Base-by-base conservation (phyloP, 192 early-diverging fungal species). In the Linnemannia elongata region DNA sequence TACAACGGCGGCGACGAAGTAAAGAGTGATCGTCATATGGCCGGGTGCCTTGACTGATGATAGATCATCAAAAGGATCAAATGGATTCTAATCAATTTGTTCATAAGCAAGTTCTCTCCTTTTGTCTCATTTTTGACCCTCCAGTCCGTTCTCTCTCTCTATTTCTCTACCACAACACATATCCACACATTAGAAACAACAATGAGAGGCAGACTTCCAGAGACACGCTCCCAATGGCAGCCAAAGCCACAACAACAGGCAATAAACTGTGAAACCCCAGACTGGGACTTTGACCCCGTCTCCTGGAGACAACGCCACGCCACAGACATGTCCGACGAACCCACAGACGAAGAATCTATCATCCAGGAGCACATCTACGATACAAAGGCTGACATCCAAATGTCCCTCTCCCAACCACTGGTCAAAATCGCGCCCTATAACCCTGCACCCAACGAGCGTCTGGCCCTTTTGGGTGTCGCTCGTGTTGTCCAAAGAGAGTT, bases 201-300 rank as follows among this genome's bases (percentile, higher is more conserved):
- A 6, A 82, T 82, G 81, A 75, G 81, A 3, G 81, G 81, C 0
- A 66, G 81, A 55, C 75, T 82, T 5, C 81, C 81, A 44, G 75
- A 69, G 10, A 45, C 35, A 38, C n/a, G 1, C 2, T 10, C 47
- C 10, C 30, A 9, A 1, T 17, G 41, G n/a, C 52, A 41, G 7
- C 72, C 39, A 45, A 38, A 24, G 17, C 13, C 70, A 41, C 22
- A 42, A 45, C 55, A 24, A 68, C 45, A 18, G 2, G 15, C 10
- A 2, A 6, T 27, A 57, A 54, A 3, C 35, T 22, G 17, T 69
- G 6, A 38, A 10, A 70, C 2, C 18, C 41, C 36, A n/a, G 41
- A 24, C 15, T 68, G 24, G 41, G 41, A 3, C 47, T 68, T 69
- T 63, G 60, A 66, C 60, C 60, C 60, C 30, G 60, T 66, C 60